Base-by-base conservation (phyloP, 345 rosid species). In the Rhodomyrtus tomentosa region DNA sequence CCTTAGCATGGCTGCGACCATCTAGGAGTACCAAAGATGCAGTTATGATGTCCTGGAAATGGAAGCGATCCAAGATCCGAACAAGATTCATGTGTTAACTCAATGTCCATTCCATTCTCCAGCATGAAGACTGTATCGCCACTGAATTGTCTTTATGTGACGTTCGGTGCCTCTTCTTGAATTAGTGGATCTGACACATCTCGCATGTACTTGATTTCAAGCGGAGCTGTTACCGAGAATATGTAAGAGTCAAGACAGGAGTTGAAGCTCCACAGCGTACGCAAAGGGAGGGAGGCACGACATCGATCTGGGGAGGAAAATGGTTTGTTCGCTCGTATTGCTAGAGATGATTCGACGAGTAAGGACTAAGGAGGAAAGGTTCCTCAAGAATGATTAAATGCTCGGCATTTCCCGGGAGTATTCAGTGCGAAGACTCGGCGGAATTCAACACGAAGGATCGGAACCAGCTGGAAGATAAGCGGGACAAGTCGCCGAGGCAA, bases 201-300 rank as follows among this genome's bases (percentile, higher is more conserved):
- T 68, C 42, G 4, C 6, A 8, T 3, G 42, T 38, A 68, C 56
- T n/a, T 16, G 29, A 52, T 58, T 50, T 18, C 82, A 80, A 74
- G 72, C 90, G 92, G 98, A 90, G 87, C 54, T 90, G 79, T 86
- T 94, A 92, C 85, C 92, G 93, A 88, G 96, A 94, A 86, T 92
- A 92, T 81, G 81, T 93, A 84, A 90, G 87, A 87, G 92, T 96
- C 74, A 94, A n/a, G n/a, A 93, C 89, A 86, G 88, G 85, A 84
- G 93, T 87, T 53, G 97, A 96, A 55, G 87, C 81, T 45, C 89
- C 92, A 45, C 95, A 94, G 83, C 89, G 74, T 82, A 90, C 93
- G 22, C 96, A 95, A 84, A 96, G 98, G 98, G 92, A 83, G 18
- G 52, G 92, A 83, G 18, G 52, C 5, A 5, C 5, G 10, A 29